Base-by-base conservation (phyloP, 768 basidiomycete species). In the Auricularia auricula-judae region DNA sequence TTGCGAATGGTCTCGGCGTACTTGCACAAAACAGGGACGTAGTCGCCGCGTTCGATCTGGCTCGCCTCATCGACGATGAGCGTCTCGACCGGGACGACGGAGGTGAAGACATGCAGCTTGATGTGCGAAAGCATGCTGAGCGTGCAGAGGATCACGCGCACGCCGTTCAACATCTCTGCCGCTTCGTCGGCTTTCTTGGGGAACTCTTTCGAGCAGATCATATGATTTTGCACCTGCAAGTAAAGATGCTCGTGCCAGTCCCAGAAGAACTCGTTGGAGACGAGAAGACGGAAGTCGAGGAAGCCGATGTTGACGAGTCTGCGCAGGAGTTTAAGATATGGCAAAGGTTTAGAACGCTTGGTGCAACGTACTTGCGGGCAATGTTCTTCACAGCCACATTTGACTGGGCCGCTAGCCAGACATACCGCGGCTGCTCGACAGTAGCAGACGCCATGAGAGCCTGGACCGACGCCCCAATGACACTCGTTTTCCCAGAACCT, bases 311-410 rank as follows among this genome's bases (percentile, higher is more conserved):
- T 73, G n/a, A 77, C 73, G 18, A 93, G 75, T 75, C 47, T 51
- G 47, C 47, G 47, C 4, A 16, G 10, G 18, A 16, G 21, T 51
- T 4, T 18, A 11, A 51, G 18, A 18, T 14, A 16, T 18, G 21
- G 39, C 39, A 51, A 51, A 16, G 47, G 47, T 12, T 16, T 51
- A 18, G 11, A 21, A 18, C 5, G 18, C 11, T 14, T 8, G 18
- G 10, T 5, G 18, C 11, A 5, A 18, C 47, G 47, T 18, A 51
- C 47, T 91, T 90, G 70, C 89, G 87, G 62, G 89, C 91, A 75
- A 93, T 92, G 68, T 93, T 93, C 73, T 91, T 92, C 23, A 93
- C 91, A 59, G 89, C 91, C 61, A 93, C 84, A 77, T 93, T 93
- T 18, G 87, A 88, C 70, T 93, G 88, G 39, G 91, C 89, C 70